These are phyloP conservation scores for Rhodotorula diobovata DNA, from an alignment of 768 basidiomycete species.

Conservation along the genomic window DNA sequence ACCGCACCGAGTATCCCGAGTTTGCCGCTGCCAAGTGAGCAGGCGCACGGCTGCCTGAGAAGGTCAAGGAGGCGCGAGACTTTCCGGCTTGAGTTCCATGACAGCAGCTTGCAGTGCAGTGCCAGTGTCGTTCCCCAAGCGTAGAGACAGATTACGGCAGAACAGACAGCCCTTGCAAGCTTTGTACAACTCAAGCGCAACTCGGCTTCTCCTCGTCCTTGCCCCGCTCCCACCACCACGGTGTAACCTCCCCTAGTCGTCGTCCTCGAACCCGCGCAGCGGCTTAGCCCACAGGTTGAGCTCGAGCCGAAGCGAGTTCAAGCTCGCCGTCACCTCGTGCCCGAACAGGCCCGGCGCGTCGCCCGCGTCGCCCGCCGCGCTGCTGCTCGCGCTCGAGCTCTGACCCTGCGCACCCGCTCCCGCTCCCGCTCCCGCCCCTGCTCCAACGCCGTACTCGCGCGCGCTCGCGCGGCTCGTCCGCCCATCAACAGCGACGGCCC, in stretches of 20 bases:
- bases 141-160: no score
- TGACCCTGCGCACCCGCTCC: no score
- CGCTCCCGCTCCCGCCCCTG: background rate
- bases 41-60: no score
- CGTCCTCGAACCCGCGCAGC: slow-evolving; percentile 9
- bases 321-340: slow-evolving; percentile 26
- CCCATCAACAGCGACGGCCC: background rate
- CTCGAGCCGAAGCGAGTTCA: slow-evolving; percentile 28
- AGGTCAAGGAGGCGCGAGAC: no score
- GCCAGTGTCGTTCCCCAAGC: no score
- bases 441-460: background rate
- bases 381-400: background rate
- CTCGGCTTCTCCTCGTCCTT: no score
- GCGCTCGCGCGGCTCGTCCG: background rate
- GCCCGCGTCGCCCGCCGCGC: background rate
- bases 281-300: slow-evolving; percentile 29
- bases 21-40: background rate
- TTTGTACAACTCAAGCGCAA: no score
- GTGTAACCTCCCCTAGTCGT: background rate
- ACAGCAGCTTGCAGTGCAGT: no score
- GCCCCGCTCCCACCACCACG: no score
- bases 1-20: background rate
- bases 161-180: no score
- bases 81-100: no score
- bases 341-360: slow-evolving; percentile 15